Percentiles rank a stretch among this genome's conserved stretches.
Evolutionary conservation across 495 filamentous ascomycete genomes (phyloP).

Genomic region (Venustampulla echinocandica): DNA sequence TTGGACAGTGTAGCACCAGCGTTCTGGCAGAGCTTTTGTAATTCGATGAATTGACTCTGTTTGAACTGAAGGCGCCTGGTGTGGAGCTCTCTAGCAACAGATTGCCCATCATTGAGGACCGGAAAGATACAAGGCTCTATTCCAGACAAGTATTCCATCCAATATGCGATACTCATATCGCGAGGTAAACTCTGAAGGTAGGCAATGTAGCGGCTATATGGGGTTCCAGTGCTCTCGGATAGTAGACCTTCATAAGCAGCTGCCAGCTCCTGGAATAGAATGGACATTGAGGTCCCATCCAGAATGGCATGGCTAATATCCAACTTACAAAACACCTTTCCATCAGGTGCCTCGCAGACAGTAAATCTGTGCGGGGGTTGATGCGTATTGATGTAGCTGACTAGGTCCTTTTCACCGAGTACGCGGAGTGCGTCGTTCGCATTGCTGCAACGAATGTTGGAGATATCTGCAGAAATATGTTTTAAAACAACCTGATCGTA

Average conservation of each 20-base stretch:
- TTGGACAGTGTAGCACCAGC: slow-evolving; percentile 4
- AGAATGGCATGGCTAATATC: not conserved
- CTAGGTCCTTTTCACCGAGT: not conserved
- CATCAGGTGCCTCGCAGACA: not conserved
- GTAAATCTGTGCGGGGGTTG: not conserved
- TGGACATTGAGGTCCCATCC: not conserved
- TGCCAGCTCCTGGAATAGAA: not conserved
- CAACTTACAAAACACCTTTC: not conserved
- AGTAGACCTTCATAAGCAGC: slow-evolving; percentile 4
- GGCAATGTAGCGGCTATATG: slow-evolving; percentile 7
- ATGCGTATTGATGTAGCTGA: slow-evolving; percentile 21
- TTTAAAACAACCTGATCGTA: slow-evolving; percentile 28
- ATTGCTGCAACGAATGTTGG: not conserved
- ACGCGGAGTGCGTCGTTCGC: not conserved
- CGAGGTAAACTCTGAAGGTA: not conserved
- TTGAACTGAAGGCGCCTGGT: not conserved
- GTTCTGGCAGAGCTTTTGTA: not conserved
- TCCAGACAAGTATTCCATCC: slow-evolving; percentile 7
- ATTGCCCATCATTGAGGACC: not conserved
- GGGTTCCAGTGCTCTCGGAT: not conserved
- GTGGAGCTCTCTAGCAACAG: not conserved
- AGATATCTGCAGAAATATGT: not conserved
- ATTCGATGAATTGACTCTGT: not conserved
- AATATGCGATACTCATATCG: not conserved
- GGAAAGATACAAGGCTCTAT: slow-evolving; percentile 5